Conservation (phyloP, 2,329 filamentous ascomycete genomes). For the Sporothrix brunneoviolacea region DNA sequence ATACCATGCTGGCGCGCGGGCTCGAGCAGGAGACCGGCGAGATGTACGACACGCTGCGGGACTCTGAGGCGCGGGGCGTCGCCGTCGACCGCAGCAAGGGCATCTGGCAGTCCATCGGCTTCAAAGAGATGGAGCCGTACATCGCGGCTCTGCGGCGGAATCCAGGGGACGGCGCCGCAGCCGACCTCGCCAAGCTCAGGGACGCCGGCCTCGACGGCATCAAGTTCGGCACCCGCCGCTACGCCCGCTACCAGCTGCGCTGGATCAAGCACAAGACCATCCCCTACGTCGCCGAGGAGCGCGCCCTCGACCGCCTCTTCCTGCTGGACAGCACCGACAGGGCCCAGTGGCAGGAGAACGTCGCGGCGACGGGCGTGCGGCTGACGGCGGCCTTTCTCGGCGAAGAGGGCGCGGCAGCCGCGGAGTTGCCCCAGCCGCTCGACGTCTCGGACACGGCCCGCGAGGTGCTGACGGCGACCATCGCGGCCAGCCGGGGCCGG, state of each 20-base stretch:
- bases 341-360: slow-evolving; percentile 52
- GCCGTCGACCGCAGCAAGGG: slow-evolving; percentile 67
- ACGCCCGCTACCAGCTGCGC: slow-evolving; percentile 73
- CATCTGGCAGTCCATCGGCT: slow-evolving; percentile 96
- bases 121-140: slow-evolving; percentile 81
- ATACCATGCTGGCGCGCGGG: slow-evolving; percentile 66
- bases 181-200: slow-evolving; percentile 45
- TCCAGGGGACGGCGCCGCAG: not conserved
- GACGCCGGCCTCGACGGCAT: slow-evolving; percentile 62
- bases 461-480: slow-evolving; percentile 47
- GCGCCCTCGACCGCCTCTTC: slow-evolving; percentile 56
- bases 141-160: slow-evolving; percentile 31
- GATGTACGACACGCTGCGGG: slow-evolving; percentile 36
- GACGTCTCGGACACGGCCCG: slow-evolving; percentile 42
- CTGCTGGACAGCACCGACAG: slow-evolving; percentile 74
- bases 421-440: slow-evolving; percentile 42
- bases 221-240: slow-evolving; percentile 77
- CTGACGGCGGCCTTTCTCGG: slow-evolving; percentile 59
- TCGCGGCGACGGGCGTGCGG: slow-evolving; percentile 56
- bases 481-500: slow-evolving; percentile 31
- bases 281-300: slow-evolving; percentile 54
- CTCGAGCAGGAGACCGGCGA: slow-evolving; percentile 43
- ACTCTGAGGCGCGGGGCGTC: slow-evolving; percentile 36
- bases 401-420: slow-evolving; percentile 26
- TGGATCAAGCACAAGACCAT: slow-evolving; percentile 86